Evolutionary conservation across 2,329 filamentous ascomycete species (phyloP).

Genomic region (Akanthomyces lecanii): DNA sequence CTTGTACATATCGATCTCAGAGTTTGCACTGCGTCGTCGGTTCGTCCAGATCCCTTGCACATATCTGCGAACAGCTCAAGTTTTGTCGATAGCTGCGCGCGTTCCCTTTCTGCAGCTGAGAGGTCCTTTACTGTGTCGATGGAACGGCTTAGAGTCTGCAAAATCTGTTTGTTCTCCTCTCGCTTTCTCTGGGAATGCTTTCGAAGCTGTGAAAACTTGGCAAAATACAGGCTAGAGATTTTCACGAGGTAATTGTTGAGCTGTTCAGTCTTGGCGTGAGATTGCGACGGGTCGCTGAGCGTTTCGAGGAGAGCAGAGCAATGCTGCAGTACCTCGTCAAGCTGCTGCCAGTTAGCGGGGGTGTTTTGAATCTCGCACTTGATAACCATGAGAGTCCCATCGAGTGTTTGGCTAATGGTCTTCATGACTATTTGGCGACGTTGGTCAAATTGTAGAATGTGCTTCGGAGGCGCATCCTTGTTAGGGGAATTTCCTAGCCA

Average conservation of each 20-base stretch:
- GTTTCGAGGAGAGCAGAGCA: conserved; percentile 50
- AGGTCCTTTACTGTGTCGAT: conserved; percentile 58
- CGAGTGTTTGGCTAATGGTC: conserved; percentile 53
- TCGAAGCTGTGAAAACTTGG: conserved; percentile 51
- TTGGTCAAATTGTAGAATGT: conserved; percentile 58
- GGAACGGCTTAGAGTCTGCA: conserved; percentile 59
- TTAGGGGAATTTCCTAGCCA: conserved; percentile 58
- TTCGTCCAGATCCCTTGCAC: conserved; percentile 48
- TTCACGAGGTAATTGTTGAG: conserved; percentile 54
- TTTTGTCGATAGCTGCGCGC: conserved; percentile 58
- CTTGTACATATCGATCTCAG: conserved; percentile 58
- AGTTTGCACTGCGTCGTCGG: conserved; percentile 54
- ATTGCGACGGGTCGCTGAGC: conserved; percentile 39
- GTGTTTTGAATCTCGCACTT: conserved; percentile 49
- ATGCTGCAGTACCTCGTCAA: conserved; percentile 56
- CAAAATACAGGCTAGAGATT: conserved; percentile 68
- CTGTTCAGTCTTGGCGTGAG: conserved; percentile 29
- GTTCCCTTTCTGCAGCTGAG: conserved; percentile 50
- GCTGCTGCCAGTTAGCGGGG: conserved; percentile 47
- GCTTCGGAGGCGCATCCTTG: conserved; percentile 50
- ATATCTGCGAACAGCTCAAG: conserved; percentile 63
- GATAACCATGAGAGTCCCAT: conserved; percentile 54
- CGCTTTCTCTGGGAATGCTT: conserved; percentile 39
- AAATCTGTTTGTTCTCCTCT: conserved; percentile 36
- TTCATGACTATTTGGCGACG: conserved; percentile 50